Conservation (phyloP, 2,329 filamentous ascomycete genomes). For the Pleoardoris graminearum region DNA sequence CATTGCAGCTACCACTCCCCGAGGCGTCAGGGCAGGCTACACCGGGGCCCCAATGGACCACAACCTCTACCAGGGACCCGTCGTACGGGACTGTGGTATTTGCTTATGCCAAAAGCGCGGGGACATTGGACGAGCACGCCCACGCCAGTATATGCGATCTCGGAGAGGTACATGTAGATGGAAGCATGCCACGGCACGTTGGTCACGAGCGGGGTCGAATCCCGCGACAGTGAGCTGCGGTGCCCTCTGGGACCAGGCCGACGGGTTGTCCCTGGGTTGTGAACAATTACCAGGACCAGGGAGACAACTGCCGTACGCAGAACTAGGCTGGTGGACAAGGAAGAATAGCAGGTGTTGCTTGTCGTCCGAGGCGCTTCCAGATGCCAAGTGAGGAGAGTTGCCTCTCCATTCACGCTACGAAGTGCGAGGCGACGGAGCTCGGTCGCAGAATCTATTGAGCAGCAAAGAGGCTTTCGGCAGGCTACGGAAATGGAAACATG, state of each 20-base stretch:
- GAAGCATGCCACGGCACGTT: slow-evolving; percentile 10
- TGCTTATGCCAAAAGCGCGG: slow-evolving; percentile 26
- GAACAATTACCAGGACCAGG: slow-evolving; percentile 30
- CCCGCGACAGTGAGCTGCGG: slow-evolving; percentile 29
- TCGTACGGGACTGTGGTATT: slow-evolving; percentile 34
- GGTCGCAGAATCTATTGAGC: slow-evolving; percentile 30
- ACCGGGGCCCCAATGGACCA: slow-evolving; percentile 14
- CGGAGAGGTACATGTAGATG: slow-evolving; percentile 27
- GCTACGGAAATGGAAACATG: slow-evolving; percentile 29
- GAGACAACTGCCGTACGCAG: slow-evolving; percentile 39
- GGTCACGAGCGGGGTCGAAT: slow-evolving; percentile 27
- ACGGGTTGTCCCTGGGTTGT: slow-evolving; percentile 24
- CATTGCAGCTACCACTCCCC: slow-evolving; percentile 27
- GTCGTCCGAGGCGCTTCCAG: slow-evolving; percentile 24
- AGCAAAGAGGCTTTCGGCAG: slow-evolving; percentile 27
- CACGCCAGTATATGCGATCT: slow-evolving; percentile 18
- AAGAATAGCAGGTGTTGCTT: slow-evolving; percentile 24
- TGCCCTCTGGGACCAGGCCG: slow-evolving; percentile 33
- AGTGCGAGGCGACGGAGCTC: slow-evolving; percentile 20
- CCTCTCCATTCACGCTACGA: slow-evolving; percentile 20
- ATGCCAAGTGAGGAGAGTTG: slow-evolving; percentile 29
- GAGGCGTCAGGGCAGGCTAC: slow-evolving; percentile 19
- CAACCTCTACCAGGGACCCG: slow-evolving; percentile 30
- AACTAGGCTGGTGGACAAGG: slow-evolving; percentile 40
- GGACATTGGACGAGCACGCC: slow-evolving; percentile 22